Percentiles rank a stretch among this genome's conserved stretches.
Conservation (phyloP, 2,329 filamentous ascomycete species). For the Pseudofabraea citricarpa region DNA sequence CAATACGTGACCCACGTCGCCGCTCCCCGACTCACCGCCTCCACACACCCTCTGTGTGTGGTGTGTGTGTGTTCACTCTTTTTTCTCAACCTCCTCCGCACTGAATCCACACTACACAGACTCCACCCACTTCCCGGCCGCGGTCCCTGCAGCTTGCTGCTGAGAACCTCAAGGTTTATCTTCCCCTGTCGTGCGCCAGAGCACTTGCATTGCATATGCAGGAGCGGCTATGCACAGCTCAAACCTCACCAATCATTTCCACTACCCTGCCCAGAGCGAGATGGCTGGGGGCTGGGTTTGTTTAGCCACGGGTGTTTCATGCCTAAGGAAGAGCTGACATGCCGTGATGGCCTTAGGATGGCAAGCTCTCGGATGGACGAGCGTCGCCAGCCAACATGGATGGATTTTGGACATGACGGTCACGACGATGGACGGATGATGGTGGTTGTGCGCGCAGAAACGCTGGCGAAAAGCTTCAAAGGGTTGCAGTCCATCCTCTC, state of each 20-base stretch:
- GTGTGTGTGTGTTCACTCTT: conserved; percentile 5
- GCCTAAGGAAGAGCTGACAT: conserved; percentile 11
- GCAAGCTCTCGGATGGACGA: too few relatives aligned
- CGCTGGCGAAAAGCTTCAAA: too few relatives aligned
- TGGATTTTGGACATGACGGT: too few relatives aligned
- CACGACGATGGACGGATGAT: too few relatives aligned
- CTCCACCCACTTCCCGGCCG: too few relatives aligned
- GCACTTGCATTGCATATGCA: conserved; percentile 28
- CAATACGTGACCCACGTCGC: conserved; percentile 29
- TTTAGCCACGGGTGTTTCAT: conserved; percentile 24
- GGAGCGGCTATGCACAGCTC: conserved; percentile 23
- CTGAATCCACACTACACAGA: too few relatives aligned
- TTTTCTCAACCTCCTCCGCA: conserved; percentile 13
- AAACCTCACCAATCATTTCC: conserved; percentile 21
- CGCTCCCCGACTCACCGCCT: conserved; percentile 21
- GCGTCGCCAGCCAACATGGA: too few relatives aligned
- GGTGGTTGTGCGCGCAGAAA: too few relatives aligned
- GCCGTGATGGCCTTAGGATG: too few relatives aligned
- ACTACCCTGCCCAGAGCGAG: conserved; percentile 11
- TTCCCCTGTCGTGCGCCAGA: conserved; percentile 23
- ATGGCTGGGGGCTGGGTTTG: conserved; percentile 14
- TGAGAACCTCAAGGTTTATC: conserved; percentile 12
- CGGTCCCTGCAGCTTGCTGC: conserved; percentile 27
- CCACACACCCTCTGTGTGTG: conserved; percentile 9
- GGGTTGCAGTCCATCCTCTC: conserved; percentile 1